Evolutionary conservation across 495 filamentous ascomycete species (phyloP).

Genomic region (Durotheca rogersii): DNA sequence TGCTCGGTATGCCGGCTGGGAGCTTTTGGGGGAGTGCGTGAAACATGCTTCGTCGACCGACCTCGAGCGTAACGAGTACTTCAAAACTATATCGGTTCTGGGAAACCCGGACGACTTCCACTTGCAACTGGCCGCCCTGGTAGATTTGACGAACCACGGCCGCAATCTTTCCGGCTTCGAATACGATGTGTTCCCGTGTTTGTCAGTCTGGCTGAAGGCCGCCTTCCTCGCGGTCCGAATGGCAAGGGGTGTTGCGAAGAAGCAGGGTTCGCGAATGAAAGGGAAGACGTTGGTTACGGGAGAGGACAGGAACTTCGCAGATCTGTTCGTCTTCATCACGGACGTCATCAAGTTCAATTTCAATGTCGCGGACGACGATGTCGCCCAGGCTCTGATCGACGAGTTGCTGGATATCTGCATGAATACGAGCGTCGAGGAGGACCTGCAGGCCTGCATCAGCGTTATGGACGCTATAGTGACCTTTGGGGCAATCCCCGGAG

Average conservation of each 20-base stretch:
- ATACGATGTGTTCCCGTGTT: conserved; percentile 57
- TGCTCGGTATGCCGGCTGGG: conserved; percentile 59
- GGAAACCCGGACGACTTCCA: conserved; percentile 60
- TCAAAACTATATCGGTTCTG: conserved; percentile 55
- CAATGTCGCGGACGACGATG: conserved; percentile 66
- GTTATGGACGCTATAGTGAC: conserved; percentile 79
- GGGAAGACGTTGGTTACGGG: conserved; percentile 52
- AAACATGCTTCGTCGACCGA: conserved; percentile 60
- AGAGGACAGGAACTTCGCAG: conserved; percentile 68
- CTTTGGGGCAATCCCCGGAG: conserved; percentile 71
- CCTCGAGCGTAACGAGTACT: conserved; percentile 65
- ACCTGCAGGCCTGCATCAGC: conserved; percentile 72
- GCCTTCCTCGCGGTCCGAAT: conserved; percentile 55
- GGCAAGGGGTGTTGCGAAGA: conserved; percentile 51
- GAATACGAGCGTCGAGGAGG: conserved; percentile 68
- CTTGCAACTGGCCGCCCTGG: conserved; percentile 61
- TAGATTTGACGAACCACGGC: conserved; percentile 62
- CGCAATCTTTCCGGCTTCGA: conserved; percentile 66
- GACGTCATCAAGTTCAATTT: conserved; percentile 83
- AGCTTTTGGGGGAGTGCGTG: conserved; percentile 64
- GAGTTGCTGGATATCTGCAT: conserved; percentile 71
- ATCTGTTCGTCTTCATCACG: conserved; percentile 72
- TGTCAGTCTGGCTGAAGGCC: conserved; percentile 58
- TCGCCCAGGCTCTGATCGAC: conserved; percentile 65
- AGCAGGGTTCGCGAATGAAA: conserved; percentile 46